These are phyloP conservation scores for Trichoderma gamsii DNA, from an alignment of 495 filamentous ascomycete genomes.

Conservation along the genomic window DNA sequence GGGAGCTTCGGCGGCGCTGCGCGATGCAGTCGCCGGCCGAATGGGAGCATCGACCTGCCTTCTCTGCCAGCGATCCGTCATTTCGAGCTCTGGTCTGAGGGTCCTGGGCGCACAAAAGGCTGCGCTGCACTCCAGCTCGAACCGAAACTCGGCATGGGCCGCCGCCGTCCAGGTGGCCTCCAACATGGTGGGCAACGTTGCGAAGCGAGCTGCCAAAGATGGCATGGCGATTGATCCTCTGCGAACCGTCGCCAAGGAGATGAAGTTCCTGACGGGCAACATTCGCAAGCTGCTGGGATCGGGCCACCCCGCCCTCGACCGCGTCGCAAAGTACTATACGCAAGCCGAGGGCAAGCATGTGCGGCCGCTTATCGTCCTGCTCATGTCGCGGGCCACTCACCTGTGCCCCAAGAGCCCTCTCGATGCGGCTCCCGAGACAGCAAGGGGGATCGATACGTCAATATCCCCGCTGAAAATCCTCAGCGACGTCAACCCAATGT, in stretches of 20 bases:
- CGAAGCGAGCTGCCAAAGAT: conserved; percentile 48
- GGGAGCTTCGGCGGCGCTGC: conserved; percentile 30
- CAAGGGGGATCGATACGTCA: conserved; percentile 60
- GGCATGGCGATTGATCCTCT: conserved; percentile 66
- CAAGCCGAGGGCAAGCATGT: conserved; percentile 94
- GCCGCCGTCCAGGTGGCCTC: conserved; percentile 72
- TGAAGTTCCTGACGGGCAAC: conserved; percentile 88
- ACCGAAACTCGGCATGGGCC: conserved; percentile 39
- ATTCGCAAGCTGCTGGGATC: conserved; percentile 83
- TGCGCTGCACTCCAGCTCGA: conserved; percentile 30
- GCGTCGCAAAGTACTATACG: conserved; percentile 97
- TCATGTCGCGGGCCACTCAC: conserved; percentile 91
- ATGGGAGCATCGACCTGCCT: conserved; percentile 20
- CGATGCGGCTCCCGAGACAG: conserved; percentile 30
- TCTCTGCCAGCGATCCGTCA: conserved; percentile 17
- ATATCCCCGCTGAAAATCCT: conserved; percentile 72
- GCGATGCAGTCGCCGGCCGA: conserved; percentile 23
- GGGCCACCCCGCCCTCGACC: conserved; percentile 88
- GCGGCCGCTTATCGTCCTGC: conserved; percentile 83
- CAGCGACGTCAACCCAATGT: conserved; percentile 73
- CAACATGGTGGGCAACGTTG: conserved; percentile 64
- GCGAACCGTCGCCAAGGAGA: conserved; percentile 83
- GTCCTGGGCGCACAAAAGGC: neutral
- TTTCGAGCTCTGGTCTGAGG: neutral
- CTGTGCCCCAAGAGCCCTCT: conserved; percentile 59